Evolutionary conservation across 805 yeast species (phyloP).

Genomic region (Phaffomyces thermotolerans): DNA sequence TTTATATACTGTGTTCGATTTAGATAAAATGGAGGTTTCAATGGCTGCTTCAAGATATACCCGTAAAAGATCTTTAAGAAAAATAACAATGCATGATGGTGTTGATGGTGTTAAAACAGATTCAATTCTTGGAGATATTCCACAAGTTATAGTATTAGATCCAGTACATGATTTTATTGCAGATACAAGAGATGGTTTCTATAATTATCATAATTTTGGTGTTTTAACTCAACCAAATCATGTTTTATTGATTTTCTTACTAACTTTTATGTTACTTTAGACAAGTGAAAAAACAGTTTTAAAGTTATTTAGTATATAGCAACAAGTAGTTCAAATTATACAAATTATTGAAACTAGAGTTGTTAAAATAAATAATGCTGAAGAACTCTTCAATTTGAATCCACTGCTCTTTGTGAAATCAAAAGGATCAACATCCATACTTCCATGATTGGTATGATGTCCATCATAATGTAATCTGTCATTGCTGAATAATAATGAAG

Average conservation of each 20-base stretch:
- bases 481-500: constrained; percentile 5
- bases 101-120: constrained; percentile 7
- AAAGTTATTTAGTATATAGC: too few relatives aligned
- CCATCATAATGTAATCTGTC: not conserved
- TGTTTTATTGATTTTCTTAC: not conserved
- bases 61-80: constrained; percentile 3
- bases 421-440: not conserved
- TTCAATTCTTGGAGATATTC: constrained; percentile 1
- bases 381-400: too few relatives aligned
- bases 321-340: too few relatives aligned
- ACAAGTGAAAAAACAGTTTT: too few relatives aligned
- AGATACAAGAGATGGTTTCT: constrained; percentile 12
- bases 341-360: not conserved
- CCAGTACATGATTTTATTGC: constrained; percentile 13
- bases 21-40: constrained; percentile 18
- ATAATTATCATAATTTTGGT: constrained; percentile 4
- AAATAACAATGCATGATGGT: constrained; percentile 2
- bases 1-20: constrained; percentile 19
- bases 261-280: not conserved
- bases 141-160: constrained; percentile 7
- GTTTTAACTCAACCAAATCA: not conserved
- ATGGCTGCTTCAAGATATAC: constrained; percentile 19
- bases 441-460: not conserved
- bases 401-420: constrained; percentile 6
- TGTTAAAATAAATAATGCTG: too few relatives aligned